A percentile compares a stretch with the other conserved stretches of the same genome.
Conservation (phyloP, 164 flowering plant species). For the Berberis vulgaris region DNA sequence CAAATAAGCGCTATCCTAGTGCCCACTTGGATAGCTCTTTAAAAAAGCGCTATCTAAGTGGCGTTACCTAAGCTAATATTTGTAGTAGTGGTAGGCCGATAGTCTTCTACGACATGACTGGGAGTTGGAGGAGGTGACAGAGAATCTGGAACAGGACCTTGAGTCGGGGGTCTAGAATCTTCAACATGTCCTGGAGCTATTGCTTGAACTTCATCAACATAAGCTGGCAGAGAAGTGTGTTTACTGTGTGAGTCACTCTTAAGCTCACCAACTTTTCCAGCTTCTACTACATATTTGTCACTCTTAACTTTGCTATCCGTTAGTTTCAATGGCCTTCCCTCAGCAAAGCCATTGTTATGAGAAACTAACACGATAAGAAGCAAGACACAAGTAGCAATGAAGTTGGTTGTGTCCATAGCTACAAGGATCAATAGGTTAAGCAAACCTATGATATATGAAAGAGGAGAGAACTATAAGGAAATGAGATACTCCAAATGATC, state of each 20-base stretch:
- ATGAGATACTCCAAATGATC: background rate
- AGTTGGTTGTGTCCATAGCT: conserved; percentile 7
- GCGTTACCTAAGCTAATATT: too few relatives aligned
- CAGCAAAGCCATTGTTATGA: conserved; percentile 7
- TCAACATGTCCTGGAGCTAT: background rate
- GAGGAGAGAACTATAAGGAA: background rate
- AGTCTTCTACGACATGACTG: conserved; percentile 5
- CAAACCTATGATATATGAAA: background rate
- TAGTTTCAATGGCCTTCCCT: conserved; percentile 15
- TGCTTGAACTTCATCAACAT: background rate
- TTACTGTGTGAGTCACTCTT: background rate
- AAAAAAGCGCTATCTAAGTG: too few relatives aligned
- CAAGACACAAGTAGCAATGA: conserved; percentile 12
- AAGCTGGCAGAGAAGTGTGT: background rate
- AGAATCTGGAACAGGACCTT: background rate
- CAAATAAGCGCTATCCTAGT: too few relatives aligned
- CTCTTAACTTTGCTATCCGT: background rate
- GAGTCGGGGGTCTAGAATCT: conserved; percentile 13
- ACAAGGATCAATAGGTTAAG: background rate
- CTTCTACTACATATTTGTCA: background rate
- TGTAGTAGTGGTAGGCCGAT: too few relatives aligned
- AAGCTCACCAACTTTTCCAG: background rate
- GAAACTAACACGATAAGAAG: conserved; percentile 14
- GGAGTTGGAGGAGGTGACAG: background rate
- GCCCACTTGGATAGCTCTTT: too few relatives aligned